phyloP scores from a whole-genome alignment of 2,329 filamentous ascomycete genomes.

The Fusarium verticillioides region DNA sequence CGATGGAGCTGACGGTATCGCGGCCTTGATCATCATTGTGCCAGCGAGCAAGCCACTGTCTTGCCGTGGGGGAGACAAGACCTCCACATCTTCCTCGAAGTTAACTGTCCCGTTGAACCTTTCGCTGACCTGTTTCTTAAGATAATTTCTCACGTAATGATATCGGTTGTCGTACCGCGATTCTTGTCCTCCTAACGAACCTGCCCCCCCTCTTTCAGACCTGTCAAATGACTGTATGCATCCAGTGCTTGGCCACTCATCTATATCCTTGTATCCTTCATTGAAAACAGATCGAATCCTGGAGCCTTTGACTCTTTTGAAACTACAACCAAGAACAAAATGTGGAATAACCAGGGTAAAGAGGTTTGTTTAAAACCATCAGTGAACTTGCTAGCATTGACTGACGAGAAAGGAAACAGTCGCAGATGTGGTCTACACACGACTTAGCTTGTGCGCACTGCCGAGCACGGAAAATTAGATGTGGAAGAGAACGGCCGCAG shows the following conservation, averaged over 20 bases:
- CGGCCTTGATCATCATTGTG: slow-evolving; percentile 7
- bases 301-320: neutral
- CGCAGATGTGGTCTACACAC: slow-evolving; percentile 46
- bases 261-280: slow-evolving; percentile 7
- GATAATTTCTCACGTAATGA: slow-evolving; percentile 38
- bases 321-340: neutral
- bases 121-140: slow-evolving; percentile 13
- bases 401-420: slow-evolving; percentile 34
- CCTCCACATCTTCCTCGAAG: neutral
- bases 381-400: neutral
- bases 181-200: slow-evolving; percentile 25
- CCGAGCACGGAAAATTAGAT: slow-evolving; percentile 44
- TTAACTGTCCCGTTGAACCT: neutral
- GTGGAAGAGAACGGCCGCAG: slow-evolving; percentile 43
- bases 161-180: slow-evolving; percentile 14
- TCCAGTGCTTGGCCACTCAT: neutral
- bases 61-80: slow-evolving; percentile 13
- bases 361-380: slow-evolving; percentile 36
- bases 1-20: slow-evolving; percentile 28
- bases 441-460: slow-evolving; percentile 45
- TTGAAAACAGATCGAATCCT: neutral
- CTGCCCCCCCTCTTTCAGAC: slow-evolving; percentile 9
- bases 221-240: neutral
- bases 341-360: slow-evolving; percentile 43
- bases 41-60: slow-evolving; percentile 36